Percentiles rank a stretch among this genome's conserved stretches.
phyloP scores from a whole-genome alignment of 2,329 filamentous ascomycete genomes.

The Pseudogymnoascus sp. region DNA sequence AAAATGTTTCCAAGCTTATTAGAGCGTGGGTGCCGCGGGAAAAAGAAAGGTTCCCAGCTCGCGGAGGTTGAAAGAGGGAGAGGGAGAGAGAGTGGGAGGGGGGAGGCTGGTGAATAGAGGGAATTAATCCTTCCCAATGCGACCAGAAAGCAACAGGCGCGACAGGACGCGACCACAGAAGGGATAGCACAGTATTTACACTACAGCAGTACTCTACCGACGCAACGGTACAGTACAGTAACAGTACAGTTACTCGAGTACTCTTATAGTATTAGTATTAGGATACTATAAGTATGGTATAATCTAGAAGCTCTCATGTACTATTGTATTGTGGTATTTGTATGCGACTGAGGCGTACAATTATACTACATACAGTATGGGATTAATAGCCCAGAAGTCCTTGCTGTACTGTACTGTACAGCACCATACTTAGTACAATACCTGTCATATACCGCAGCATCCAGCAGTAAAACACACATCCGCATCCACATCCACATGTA shows the following conservation, averaged over 20 bases:
- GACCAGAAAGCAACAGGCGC: conserved; percentile 2
- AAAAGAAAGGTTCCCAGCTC: not conserved
- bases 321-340: not conserved
- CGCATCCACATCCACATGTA: not conserved
- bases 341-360: not conserved
- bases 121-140: conserved; percentile 9
- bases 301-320: not conserved
- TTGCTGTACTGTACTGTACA: not conserved
- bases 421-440: no score
- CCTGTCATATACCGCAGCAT: not conserved
- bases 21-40: not conserved
- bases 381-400: not conserved
- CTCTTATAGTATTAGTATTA: not conserved
- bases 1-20: not conserved
- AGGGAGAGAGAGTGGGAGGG: not conserved
- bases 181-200: not conserved
- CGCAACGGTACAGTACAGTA: not conserved
- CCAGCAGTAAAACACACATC: not conserved
- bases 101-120: conserved; percentile 2
- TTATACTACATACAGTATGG: not conserved
- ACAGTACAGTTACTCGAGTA: not conserved
- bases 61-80: not conserved
- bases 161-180: not conserved
- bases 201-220: not conserved
- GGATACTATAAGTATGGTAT: conserved; percentile 5